Evolutionary conservation across 2,329 filamentous ascomycete species (phyloP), one percentile per base, ranked within the genome.

Genomic region (Whalleya microplaca): DNA sequence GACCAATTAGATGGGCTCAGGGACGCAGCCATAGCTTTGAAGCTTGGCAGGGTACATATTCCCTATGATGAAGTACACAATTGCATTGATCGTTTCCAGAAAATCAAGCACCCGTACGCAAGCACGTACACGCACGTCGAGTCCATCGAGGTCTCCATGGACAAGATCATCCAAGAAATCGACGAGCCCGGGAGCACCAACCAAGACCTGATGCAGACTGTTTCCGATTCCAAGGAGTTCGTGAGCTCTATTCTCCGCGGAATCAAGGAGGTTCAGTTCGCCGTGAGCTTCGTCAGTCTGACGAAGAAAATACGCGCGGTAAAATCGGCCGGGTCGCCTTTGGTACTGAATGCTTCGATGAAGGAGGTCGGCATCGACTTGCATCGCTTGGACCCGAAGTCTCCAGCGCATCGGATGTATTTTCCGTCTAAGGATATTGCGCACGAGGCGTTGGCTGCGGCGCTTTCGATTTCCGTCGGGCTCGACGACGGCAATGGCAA

Each of bases 361-460:
- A 98, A 99, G 72, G 96, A 99, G 72, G 86, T 99, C 42, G 94
- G 94, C 58, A 84, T 99, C 70, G 95, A 99, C 70, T 79, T 99
- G 41, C 89, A 98, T 71, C 87, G 94, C 20, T 83, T 99, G 52
- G 94, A 99, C 71, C 89, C 91, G 42, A 94, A 91, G 67, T 96
- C 93, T 16, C 92, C 95, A 0, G 92, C 94, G 0, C 95, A 99
- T 79, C 87, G 95, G 61, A 99, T 98, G 95, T 98, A 99, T 74
- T 99, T 99, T 70, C 91, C 93, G 2, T 86, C 89, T 20, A 89
- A 92, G 59, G 95, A 97, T 70, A 87, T 97, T 67, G 95, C 95
- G 12, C 95, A 99, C 72, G 94, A 99, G 78, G 95, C 93, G 10
- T 81, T 99, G 37, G 84, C 95, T 20, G 95, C 94, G 18, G 95